A percentile compares a stretch with the other conserved stretches of the same genome.
Conservation (phyloP, 768 basidiomycete species). For the Lentinula lateritia region DNA sequence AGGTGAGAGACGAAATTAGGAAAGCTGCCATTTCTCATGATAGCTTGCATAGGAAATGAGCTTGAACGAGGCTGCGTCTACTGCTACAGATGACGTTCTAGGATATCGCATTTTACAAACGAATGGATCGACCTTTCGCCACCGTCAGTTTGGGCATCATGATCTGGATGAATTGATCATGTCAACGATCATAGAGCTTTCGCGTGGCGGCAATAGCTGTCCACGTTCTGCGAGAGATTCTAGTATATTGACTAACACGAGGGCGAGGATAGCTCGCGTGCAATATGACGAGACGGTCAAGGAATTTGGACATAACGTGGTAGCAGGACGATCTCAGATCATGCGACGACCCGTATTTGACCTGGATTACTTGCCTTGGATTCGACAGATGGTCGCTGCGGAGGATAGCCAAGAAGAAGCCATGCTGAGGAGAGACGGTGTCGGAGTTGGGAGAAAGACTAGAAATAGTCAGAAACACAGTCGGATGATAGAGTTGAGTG, state of each 20-base stretch:
- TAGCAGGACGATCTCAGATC: constrained; percentile 28
- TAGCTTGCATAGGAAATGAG: constrained; percentile 10
- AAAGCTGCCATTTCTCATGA: constrained; percentile 15
- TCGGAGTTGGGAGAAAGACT: constrained; percentile 35
- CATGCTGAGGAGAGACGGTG: background rate
- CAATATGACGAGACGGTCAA: constrained; percentile 36
- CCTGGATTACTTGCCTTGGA: constrained; percentile 67
- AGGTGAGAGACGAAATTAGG: constrained; percentile 28
- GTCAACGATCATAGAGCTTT: constrained; percentile 37
- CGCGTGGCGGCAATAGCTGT: constrained; percentile 34
- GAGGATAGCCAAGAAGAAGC: constrained; percentile 53
- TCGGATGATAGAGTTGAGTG: constrained; percentile 36
- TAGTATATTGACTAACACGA: constrained; percentile 13
- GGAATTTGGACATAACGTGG: constrained; percentile 45
- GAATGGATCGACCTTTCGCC: constrained; percentile 14
- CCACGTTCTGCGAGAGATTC: constrained; percentile 9
- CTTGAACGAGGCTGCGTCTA: background rate
- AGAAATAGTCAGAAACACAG: constrained; percentile 52
- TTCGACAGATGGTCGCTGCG: constrained; percentile 55
- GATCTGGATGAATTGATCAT: constrained; percentile 46
- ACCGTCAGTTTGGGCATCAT: constrained; percentile 16
- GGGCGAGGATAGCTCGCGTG: constrained; percentile 27
- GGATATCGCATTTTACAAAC: constrained; percentile 35
- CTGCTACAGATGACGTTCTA: constrained; percentile 46
- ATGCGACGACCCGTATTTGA: constrained; percentile 43